Evolutionary conservation across 768 basidiomycete species (phyloP).

Genomic region (Mycena rebaudengoi): DNA sequence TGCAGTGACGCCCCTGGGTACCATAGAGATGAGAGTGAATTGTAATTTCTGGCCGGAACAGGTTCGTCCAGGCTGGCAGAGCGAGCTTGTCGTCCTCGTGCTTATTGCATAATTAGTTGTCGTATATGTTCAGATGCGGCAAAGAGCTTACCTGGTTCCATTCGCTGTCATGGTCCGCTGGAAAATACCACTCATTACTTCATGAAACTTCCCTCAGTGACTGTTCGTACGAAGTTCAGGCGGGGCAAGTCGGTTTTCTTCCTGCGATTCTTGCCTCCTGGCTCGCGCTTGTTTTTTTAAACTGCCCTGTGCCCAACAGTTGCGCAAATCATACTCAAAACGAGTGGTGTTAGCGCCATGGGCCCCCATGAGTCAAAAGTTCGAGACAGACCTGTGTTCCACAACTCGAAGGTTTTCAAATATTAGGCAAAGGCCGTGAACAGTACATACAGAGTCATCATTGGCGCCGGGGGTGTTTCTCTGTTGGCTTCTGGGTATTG

Average conservation of each 20-base stretch:
- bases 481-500: background rate
- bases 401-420: background rate
- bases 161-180: background rate
- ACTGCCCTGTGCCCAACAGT: too few species aligned
- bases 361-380: too few species aligned
- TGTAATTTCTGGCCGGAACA: background rate
- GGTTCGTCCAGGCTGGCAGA: background rate
- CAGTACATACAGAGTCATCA: background rate
- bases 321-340: too few species aligned
- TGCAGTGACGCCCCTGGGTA: conserved; percentile 1
- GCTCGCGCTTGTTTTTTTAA: too few species aligned
- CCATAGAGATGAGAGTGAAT: background rate
- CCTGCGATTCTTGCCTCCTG: too few species aligned
- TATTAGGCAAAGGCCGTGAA: background rate
- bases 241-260: too few species aligned
- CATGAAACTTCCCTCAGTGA: too few species aligned
- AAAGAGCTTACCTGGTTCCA: background rate
- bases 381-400: background rate
- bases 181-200: too few species aligned
- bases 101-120: conserved; percentile 2
- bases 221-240: too few species aligned
- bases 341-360: too few species aligned
- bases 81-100: background rate
- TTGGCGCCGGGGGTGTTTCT: background rate
- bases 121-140: background rate